These are phyloP conservation scores for Russula emetica DNA, from an alignment of 768 basidiomycete genomes.

Conservation along the genomic window DNA sequence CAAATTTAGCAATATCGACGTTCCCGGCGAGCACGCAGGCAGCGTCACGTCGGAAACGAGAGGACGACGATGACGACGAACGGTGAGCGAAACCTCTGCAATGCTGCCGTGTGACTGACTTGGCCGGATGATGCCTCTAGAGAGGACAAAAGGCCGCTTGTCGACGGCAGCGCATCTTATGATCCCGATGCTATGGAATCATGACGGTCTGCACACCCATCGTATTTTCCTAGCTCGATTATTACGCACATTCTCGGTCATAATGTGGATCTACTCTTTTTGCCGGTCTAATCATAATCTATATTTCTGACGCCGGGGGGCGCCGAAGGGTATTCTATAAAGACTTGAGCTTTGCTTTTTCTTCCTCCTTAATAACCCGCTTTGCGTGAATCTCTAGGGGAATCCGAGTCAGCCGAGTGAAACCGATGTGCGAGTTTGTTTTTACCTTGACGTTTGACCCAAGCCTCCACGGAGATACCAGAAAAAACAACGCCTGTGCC, in stretches of 20 bases:
- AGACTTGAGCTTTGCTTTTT: conserved; percentile 77
- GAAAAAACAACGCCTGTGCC: conserved; percentile 91
- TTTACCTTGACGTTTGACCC: conserved; percentile 80
- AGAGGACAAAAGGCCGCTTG: conserved; percentile 43
- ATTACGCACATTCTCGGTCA: neutral
- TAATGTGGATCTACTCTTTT: conserved; percentile 3
- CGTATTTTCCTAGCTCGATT: neutral
- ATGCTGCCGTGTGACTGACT: neutral
- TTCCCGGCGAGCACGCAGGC: conserved; percentile 48
- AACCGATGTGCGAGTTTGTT: conserved; percentile 24
- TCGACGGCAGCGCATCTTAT: conserved; percentile 29
- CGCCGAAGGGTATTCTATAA: conserved; percentile 41
- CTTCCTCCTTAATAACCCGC: conserved; percentile 74
- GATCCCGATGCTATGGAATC: conserved; percentile 34
- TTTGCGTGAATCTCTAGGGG: conserved; percentile 71
- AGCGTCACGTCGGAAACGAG: conserved; percentile 59
- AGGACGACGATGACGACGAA: conserved; percentile 59
- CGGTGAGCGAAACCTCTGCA: conserved; percentile 31
- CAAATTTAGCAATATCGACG: conserved; percentile 60
- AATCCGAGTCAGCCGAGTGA: conserved; percentile 10
- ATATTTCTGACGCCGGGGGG: conserved; percentile 5
- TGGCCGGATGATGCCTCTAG: conserved; percentile 21
- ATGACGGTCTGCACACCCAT: conserved; percentile 32
- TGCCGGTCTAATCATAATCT: conserved; percentile 20
- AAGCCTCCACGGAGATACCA: conserved; percentile 93